Evolutionary conservation across 768 basidiomycete species (phyloP), one percentile per base, ranked within the genome.

Genomic region (Suillus luteus): DNA sequence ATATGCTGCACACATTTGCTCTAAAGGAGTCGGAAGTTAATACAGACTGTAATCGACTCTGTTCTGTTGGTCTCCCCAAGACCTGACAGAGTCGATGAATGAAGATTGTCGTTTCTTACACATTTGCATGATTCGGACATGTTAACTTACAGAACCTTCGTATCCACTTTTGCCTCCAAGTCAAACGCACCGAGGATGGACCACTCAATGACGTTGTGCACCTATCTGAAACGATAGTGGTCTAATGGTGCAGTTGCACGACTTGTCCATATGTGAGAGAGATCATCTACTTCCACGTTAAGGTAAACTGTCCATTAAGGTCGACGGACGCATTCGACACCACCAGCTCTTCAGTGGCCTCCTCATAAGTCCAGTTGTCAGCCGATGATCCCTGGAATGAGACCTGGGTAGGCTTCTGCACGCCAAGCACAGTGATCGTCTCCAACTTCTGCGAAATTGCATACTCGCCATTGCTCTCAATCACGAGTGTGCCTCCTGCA

Each of bases 391-490:
- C 81, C 62, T 81, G 73, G 41, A 86, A 60, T 7, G 64, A 72
- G 5, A 88, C 82, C 6, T 46, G 60, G 14, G 54, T 66, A 5
- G 86, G 86, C 31, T 72, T 73, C 19, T 70, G 63, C 7, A 84
- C 81, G 0, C 89, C 90, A 22, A 92, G 80, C 12, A 92, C 69
- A 3, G 83, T 88, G 54, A 92, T 71, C 24, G 78, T 77, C 59
- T 79, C 75, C 61, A 92, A 72, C 59, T 71, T 77, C 66, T 85
- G 85, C 4, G 61, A 68, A 12, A 90, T 69, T 0, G 10, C 1
- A 33, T 69, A 76, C 15, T 55, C 44, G 66, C 82, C 85, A 2
- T 64, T 57, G 48, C 74, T 76, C 44, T 64, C 66, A 37, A 89
- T 78, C 0, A 61, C 60, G 31, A 91, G 64, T 58, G 71, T 61